Evolutionary conservation across 1,284 basidiomycete genomes (phyloP).

Genomic region (Lignosus rhinocerotis): DNA sequence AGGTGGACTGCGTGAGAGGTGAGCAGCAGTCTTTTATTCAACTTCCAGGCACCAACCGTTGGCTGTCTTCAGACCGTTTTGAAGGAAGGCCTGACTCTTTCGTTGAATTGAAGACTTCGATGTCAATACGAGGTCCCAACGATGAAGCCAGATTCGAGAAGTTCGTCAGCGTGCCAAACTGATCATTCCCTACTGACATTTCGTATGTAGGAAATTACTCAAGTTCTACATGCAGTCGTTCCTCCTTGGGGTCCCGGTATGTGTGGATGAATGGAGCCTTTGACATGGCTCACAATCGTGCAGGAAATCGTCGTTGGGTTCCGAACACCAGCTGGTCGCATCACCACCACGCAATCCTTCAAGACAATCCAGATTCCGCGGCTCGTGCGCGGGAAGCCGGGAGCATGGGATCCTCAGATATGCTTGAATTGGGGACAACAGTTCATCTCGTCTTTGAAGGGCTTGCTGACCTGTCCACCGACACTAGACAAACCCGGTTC

Average conservation of each 20-base stretch:
- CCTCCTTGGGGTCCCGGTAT: constrained; percentile 85
- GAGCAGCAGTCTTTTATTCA: constrained; percentile 18
- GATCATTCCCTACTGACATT: not conserved
- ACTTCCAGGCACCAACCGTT: not conserved
- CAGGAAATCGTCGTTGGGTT: constrained; percentile 93
- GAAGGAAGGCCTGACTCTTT: constrained; percentile 63
- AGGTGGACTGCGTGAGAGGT: constrained; percentile 93
- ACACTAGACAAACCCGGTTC: constrained; percentile 19
- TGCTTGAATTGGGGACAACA: constrained; percentile 75
- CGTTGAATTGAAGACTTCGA: constrained; percentile 93
- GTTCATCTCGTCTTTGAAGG: constrained; percentile 61
- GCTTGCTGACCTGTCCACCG: constrained; percentile 26
- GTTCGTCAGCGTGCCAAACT: constrained; percentile 43
- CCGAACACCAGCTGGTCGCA: constrained; percentile 73
- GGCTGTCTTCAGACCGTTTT: constrained; percentile 47
- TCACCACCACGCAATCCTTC: constrained; percentile 66
- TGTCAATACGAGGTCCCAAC: constrained; percentile 66
- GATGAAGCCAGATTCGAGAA: constrained; percentile 84
- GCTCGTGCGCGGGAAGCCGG: constrained; percentile 71
- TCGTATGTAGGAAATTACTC: constrained; percentile 69
- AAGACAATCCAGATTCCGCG: constrained; percentile 73
- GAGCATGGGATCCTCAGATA: constrained; percentile 76
- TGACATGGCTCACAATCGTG: not conserved
- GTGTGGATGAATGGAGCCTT: constrained; percentile 29
- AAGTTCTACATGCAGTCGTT: constrained; percentile 98